Evolutionary conservation across 2,329 filamentous ascomycete genomes (phyloP).

Genomic region (Pseudopyrenochaeta lycopersici): DNA sequence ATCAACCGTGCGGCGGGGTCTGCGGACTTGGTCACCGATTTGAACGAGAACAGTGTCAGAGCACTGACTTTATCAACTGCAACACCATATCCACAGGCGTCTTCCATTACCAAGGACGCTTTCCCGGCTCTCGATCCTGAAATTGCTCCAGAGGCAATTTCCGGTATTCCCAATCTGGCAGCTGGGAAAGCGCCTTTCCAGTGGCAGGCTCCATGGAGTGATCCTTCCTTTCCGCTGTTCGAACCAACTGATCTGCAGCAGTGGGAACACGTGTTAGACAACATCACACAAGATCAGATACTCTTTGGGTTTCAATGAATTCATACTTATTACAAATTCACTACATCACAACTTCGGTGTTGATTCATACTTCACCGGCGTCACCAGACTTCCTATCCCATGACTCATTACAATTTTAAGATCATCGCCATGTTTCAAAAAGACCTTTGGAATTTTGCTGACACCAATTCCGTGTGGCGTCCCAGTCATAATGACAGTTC

Average conservation of each 20-base stretch:
- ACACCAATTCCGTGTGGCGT: conserved; percentile 56
- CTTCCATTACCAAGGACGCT: not conserved
- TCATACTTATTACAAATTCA: not conserved
- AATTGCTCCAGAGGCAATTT: conserved; percentile 5
- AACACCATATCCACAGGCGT: not conserved
- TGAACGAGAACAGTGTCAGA: no score
- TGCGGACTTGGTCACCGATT: no score
- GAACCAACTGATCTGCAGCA: conserved; percentile 24
- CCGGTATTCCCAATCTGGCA: conserved; percentile 9
- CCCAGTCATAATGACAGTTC: conserved; percentile 57
- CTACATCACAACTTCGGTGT: conserved; percentile 1
- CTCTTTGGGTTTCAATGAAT: conserved; percentile 3
- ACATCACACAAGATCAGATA: conserved; percentile 22
- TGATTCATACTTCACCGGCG: conserved; percentile 22
- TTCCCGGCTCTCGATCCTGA: conserved; percentile 13
- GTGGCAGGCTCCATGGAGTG: conserved; percentile 26
- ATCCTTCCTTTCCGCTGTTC: conserved; percentile 20
- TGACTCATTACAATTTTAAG: conserved; percentile 50
- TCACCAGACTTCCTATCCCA: conserved; percentile 27
- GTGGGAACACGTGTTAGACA: conserved; percentile 27
- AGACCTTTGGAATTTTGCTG: conserved; percentile 52
- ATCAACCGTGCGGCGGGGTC: not conserved
- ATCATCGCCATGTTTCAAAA: conserved; percentile 50
- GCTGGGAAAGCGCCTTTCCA: conserved; percentile 14
- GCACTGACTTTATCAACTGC: no score